Evolutionary conservation across 768 basidiomycete genomes (phyloP), one percentile per base, ranked within the genome.

Genomic region (Coprinopsis sp.): DNA sequence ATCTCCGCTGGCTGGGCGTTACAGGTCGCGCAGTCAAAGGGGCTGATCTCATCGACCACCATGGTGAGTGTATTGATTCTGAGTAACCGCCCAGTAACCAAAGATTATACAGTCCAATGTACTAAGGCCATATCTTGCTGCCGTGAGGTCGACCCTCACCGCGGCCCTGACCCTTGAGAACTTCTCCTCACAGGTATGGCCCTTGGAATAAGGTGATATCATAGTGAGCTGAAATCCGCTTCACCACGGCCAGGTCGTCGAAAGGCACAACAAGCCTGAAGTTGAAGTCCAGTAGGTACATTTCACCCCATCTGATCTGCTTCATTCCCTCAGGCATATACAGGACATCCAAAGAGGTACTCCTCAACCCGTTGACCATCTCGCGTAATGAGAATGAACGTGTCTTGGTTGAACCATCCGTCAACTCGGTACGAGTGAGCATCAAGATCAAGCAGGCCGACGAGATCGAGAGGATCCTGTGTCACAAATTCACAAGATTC

Each of bases 361-460:
- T 98, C 36, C 81, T 98, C 46, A 94, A 91, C 58, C 90, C 96
- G 13, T 74, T 98, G 34, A 84, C 82, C 31, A 97, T 98, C 68
- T 94, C 94, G 10, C 85, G 96, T 56, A 97, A 96, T 64, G 93
- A 97, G 70, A 90, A 93, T 58, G 96, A 99, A 64, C 85, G 89
- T 50, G 96, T 98, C 57, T 72, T 99, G 56, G 91, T 99, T 68
- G 96, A 99, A 66, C 87, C 96, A 2, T 93, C 91, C 2, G 82
- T 98, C 69, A 99, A 99, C 70, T 95, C 93, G 1, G 90, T 98
- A 63, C 84, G 96, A 33, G 75, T 99, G 49, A 92, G 88, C 67
- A 98, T 99, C 70, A 92, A 86, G 73, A 97, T 99, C 64, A 99
- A 99, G 66, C 96, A 99, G 64, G 93, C 96, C 27, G 96, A 99